Percentiles rank a stretch among this genome's conserved stretches.
Conservation (phyloP, 345 rosid species). For the Eucalyptus camaldulensis region DNA sequence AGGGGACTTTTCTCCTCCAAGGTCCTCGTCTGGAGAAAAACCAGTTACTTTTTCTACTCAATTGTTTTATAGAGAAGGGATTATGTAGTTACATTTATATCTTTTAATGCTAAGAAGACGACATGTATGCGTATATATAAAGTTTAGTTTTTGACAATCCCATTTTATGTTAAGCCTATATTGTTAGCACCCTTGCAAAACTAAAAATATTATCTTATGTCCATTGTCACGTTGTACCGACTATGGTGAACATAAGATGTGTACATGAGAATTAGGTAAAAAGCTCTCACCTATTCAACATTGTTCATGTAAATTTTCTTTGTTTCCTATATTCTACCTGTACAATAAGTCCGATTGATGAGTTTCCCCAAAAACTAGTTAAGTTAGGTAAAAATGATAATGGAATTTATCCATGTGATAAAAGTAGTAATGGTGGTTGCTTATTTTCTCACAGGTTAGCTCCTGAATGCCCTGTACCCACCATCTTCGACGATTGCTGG, state of each 20-base stretch:
- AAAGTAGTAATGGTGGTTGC: neutral
- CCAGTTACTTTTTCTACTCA: neutral
- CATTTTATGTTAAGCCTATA: neutral
- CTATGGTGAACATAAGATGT: neutral
- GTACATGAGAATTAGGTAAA: neutral
- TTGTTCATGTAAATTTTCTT: neutral
- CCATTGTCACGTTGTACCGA: neutral
- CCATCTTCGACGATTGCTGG: constrained; percentile 18
- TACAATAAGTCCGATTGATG: neutral
- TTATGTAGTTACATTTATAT: neutral
- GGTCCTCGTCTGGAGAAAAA: neutral
- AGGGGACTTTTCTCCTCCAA: neutral
- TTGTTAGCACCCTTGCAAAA: neutral
- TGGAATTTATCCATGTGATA: neutral
- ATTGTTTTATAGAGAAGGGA: neutral
- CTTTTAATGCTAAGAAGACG: neutral
- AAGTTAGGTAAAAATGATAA: neutral
- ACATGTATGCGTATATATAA: neutral
- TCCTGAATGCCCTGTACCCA: constrained; percentile 19
- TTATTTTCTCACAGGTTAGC: constrained; percentile 9
- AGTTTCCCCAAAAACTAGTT: neutral
- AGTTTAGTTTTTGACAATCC: neutral
- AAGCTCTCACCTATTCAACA: neutral
- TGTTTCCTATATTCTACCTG: neutral
- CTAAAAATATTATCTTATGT: neutral